Conservation (phyloP, 2,329 filamentous ascomycete genomes). For the Pseudocercospora cruenta region DNA sequence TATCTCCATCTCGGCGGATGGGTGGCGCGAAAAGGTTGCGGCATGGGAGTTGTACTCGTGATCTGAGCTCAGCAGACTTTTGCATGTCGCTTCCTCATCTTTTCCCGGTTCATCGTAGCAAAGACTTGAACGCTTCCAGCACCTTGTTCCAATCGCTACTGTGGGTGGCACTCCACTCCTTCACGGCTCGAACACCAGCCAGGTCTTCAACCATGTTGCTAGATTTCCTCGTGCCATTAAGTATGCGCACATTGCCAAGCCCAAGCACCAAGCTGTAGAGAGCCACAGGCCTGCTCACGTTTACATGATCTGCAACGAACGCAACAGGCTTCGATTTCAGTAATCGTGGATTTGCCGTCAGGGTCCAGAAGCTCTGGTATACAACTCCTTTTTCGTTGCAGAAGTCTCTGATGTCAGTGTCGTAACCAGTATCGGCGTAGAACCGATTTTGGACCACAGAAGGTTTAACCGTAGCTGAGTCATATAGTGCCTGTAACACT, state of each 20-base stretch:
- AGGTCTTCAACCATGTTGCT: constrained; percentile 59
- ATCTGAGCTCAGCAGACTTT: background rate
- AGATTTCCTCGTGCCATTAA: constrained; percentile 61
- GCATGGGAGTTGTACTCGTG: background rate
- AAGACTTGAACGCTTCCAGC: constrained; percentile 15
- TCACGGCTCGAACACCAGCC: constrained; percentile 42
- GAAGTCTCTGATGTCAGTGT: constrained; percentile 62
- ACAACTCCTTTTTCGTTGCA: constrained; percentile 57
- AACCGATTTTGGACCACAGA: constrained; percentile 78
- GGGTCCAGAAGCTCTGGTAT: constrained; percentile 65
- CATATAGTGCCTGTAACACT: constrained; percentile 58
- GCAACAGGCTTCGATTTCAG: constrained; percentile 53
- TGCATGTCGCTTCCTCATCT: no score
- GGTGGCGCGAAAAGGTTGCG: background rate
- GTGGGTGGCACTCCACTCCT: constrained; percentile 17
- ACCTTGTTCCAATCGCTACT: constrained; percentile 5
- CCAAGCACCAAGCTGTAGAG: constrained; percentile 62
- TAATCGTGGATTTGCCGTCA: constrained; percentile 61
- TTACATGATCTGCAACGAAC: constrained; percentile 50
- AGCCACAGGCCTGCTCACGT: constrained; percentile 52
- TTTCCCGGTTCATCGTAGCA: constrained; percentile 14
- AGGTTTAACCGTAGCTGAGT: constrained; percentile 54
- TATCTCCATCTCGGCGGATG: background rate
- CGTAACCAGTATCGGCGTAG: constrained; percentile 62
- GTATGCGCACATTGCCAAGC: constrained; percentile 52